Conservation (phyloP, 2,329 filamentous ascomycete species). For the Gremmenia infestans region DNA sequence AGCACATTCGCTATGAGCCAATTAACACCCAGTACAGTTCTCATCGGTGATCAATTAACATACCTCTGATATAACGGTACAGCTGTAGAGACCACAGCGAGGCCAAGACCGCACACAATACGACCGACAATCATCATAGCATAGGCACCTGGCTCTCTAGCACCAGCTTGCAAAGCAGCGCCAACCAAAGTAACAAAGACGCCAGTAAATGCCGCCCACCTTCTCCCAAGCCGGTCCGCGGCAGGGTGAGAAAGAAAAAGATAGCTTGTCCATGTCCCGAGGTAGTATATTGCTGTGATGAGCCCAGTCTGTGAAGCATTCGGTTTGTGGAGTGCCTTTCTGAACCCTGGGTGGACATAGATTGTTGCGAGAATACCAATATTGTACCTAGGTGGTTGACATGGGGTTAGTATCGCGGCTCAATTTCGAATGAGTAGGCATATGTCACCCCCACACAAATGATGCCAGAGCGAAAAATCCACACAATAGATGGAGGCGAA, state of each 20-base stretch:
- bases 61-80: constrained; percentile 55
- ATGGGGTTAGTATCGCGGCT: not conserved
- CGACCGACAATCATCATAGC: constrained; percentile 47
- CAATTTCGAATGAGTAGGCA: not conserved
- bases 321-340: constrained; percentile 40
- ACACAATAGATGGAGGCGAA: constrained; percentile 43
- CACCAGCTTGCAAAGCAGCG: constrained; percentile 42
- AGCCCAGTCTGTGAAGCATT: constrained; percentile 43
- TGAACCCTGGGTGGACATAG: constrained; percentile 51
- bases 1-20: constrained; percentile 43
- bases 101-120: constrained; percentile 47
- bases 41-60: not conserved
- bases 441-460: constrained; percentile 50
- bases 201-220: constrained; percentile 45
- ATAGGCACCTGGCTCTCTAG: constrained; percentile 37
- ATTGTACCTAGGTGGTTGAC: constrained; percentile 41
- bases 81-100: constrained; percentile 50
- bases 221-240: constrained; percentile 47
- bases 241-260: constrained; percentile 48
- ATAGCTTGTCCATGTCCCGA: constrained; percentile 52
- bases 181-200: constrained; percentile 44
- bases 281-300: constrained; percentile 53
- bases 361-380: constrained; percentile 53
- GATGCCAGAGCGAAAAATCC: constrained; percentile 51
- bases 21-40: not conserved